Base-by-base conservation (phyloP, 176 grass and related monocot genomes). In the Oryza longistaminata region DNA sequence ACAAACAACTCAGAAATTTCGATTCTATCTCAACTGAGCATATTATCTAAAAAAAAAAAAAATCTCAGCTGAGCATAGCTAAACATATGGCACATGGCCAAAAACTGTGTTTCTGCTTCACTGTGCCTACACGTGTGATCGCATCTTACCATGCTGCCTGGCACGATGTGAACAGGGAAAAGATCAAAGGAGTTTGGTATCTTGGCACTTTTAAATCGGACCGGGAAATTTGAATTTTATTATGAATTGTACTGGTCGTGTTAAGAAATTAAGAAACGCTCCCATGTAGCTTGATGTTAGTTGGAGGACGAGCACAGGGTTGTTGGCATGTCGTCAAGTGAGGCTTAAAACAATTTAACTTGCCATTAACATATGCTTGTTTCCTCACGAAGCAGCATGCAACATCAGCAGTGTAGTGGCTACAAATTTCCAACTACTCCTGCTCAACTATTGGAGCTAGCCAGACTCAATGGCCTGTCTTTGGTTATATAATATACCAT, bases 251-350 rank as follows among this genome's bases (percentile, higher is more conserved):
- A 78, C 35, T 37, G 35, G 35, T 6, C 35, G 9, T 82, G 68
- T 27, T 58, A 16, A 65, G 31, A 26, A 40, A 40, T 40, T 7
- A 77, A 71, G 13, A 78, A 67, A 72, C 21, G 55, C 34, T 58
- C 55, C 42, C 78, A 86, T 45, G 33, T 74, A 68, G 49, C 67
- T 17, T 1, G 60, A 46, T 21, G 26, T 82, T 83, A 12, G 46
- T 82, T 90, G 83, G 88, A 76, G 71, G 53, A 89, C 33, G 60
- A 77, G 26, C 55, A 67, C 35, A 77, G 16, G 2, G 79, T 83
- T 46, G 80, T 77, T 87, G 68, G 48, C 35, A n/a, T 79, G 80
- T 79, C 61, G 21, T 78, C 33, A 8, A 39, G 21, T 17, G 21
- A 40, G 74, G 22, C 17, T 60, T 21, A 48, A 62, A 48, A 62